Evolutionary conservation across 768 basidiomycete genomes (phyloP).

Genomic region (Tulasnella sp.): DNA sequence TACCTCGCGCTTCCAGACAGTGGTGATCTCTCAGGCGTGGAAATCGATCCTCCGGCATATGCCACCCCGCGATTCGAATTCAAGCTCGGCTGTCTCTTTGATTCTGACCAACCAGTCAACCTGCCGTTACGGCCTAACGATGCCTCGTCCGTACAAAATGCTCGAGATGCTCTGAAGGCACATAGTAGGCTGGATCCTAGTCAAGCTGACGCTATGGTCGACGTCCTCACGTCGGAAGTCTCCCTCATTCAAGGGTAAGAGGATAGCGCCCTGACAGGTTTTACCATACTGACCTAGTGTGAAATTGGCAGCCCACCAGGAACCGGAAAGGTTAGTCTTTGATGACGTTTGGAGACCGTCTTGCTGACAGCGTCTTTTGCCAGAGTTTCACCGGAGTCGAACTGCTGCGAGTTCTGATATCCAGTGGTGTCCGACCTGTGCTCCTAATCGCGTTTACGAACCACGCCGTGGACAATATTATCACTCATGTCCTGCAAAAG

Average conservation of each 20-base stretch:
- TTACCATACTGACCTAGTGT: not conserved
- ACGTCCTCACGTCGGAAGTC: slow-evolving; percentile 56
- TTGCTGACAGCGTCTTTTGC: not conserved
- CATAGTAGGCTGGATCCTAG: slow-evolving; percentile 59
- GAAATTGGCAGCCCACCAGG: slow-evolving; percentile 58
- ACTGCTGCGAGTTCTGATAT: slow-evolving; percentile 58
- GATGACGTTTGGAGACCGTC: not conserved
- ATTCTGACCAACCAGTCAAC: slow-evolving; percentile 38
- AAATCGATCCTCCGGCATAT: slow-evolving; percentile 53
- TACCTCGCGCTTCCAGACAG: slow-evolving; percentile 47
- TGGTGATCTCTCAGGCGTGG: slow-evolving; percentile 28
- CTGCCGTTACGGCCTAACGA: slow-evolving; percentile 42
- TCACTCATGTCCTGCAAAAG: slow-evolving; percentile 58
- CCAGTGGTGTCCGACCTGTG: slow-evolving; percentile 51
- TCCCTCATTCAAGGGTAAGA: slow-evolving; percentile 67
- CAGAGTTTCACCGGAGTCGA: slow-evolving; percentile 68
- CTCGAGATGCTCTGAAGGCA: slow-evolving; percentile 43
- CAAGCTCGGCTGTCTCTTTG: slow-evolving; percentile 52
- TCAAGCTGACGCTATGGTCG: slow-evolving; percentile 66
- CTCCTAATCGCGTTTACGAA: slow-evolving; percentile 65
- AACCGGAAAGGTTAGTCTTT: slow-evolving; percentile 58
- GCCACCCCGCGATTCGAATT: slow-evolving; percentile 55
- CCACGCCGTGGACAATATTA: slow-evolving; percentile 71
- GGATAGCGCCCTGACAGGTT: not conserved
- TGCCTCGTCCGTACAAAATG: slow-evolving; percentile 44